Conservation (phyloP, 371 early-diverging fungal species). For the Basidiobolus meristosporus region DNA sequence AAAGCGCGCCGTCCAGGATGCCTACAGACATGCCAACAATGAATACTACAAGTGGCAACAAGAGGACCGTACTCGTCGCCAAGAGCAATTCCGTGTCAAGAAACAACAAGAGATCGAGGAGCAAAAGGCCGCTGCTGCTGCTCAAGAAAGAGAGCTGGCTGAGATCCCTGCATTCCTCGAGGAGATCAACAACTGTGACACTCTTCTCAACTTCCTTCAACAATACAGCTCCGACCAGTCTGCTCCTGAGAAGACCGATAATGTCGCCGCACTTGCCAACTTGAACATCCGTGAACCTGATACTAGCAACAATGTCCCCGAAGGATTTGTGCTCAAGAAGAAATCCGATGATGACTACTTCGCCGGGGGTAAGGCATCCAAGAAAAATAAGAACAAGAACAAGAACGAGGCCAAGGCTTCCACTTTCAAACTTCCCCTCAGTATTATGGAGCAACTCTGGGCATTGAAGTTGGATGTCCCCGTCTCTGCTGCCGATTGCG, state of each 20-base stretch:
- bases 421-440: slow-evolving; percentile 60
- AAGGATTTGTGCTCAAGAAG: slow-evolving; percentile 40
- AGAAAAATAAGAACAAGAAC: slow-evolving; percentile 7
- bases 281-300: slow-evolving; percentile 17
- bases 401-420: slow-evolving; percentile 8
- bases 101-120: slow-evolving; percentile 46
- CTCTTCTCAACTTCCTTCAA: slow-evolving; percentile 50
- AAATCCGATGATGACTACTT: slow-evolving; percentile 56
- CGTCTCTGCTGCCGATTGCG: slow-evolving; percentile 42
- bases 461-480: slow-evolving; percentile 70
- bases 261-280: slow-evolving; percentile 7
- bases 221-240: slow-evolving; percentile 7
- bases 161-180: slow-evolving; percentile 71
- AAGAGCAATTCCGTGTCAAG: slow-evolving; percentile 33
- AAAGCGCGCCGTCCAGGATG: slow-evolving; percentile 41
- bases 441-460: slow-evolving; percentile 60
- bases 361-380: slow-evolving; percentile 40
- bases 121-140: slow-evolving; percentile 33
- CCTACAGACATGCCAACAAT: slow-evolving; percentile 53
- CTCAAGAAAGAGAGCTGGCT: slow-evolving; percentile 65
- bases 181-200: slow-evolving; percentile 69
- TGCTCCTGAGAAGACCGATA: slow-evolving; percentile 4
- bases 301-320: slow-evolving; percentile 25
- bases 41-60: slow-evolving; percentile 54
- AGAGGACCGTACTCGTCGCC: slow-evolving; percentile 47